Percentiles rank a stretch among this genome's conserved stretches.
These are phyloP conservation scores for Eucalyptus rudis DNA, from an alignment of 345 rosid genomes.

Conservation along the genomic window DNA sequence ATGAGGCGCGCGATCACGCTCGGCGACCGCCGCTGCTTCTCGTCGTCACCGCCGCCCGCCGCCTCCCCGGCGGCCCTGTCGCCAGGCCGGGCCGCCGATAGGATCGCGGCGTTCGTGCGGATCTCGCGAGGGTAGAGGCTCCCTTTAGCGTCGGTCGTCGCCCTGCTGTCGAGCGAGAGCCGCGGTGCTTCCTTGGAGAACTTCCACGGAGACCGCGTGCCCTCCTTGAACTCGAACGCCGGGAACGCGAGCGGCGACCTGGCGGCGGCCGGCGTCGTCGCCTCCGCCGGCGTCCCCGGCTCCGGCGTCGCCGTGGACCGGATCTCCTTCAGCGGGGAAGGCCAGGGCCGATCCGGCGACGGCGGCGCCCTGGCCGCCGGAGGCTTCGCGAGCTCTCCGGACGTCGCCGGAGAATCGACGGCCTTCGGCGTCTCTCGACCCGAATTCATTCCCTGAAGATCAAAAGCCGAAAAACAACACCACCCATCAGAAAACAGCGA, in stretches of 20 bases:
- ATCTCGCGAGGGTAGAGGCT: constrained; percentile 76
- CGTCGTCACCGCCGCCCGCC: constrained; percentile 24
- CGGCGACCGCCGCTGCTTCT: constrained; percentile 48
- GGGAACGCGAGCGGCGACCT: constrained; percentile 32
- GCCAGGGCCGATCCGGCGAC: constrained; percentile 21
- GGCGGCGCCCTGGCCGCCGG: constrained; percentile 12
- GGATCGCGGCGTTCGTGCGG: constrained; percentile 32
- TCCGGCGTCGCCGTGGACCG: constrained; percentile 33
- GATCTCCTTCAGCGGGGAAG: constrained; percentile 13
- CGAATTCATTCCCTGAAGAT: constrained; percentile 21
- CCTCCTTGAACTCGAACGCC: constrained; percentile 40
- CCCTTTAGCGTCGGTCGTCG: constrained; percentile 76
- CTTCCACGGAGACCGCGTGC: constrained; percentile 62
- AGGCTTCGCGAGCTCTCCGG: constrained; percentile 19
- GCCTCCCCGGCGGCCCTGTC: neutral
- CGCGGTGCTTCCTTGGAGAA: constrained; percentile 85
- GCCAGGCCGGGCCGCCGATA: constrained; percentile 11
- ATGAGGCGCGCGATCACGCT: constrained; percentile 88
- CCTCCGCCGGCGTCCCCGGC: constrained; percentile 9
- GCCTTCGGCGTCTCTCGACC: constrained; percentile 8
- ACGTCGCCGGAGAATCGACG: constrained; percentile 5
- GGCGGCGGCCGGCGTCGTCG: constrained; percentile 11
- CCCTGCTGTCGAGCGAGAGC: constrained; percentile 96
- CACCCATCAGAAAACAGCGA: neutral
- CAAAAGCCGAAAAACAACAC: neutral